Conservation (phyloP, 768 basidiomycete species). For the Coprinellus aureogranulatus region DNA sequence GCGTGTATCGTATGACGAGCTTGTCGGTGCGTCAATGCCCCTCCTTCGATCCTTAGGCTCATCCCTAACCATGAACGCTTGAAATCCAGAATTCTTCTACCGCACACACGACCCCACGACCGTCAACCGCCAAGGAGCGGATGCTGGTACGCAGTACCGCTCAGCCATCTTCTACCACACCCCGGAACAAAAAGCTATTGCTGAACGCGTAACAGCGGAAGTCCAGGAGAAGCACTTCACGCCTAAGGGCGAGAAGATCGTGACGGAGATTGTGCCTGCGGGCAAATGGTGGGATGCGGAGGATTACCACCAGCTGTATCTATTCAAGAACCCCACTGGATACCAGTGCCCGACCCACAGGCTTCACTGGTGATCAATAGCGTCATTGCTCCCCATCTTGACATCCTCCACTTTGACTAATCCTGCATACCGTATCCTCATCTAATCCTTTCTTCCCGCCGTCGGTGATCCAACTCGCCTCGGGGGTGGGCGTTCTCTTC, state of each 20-base stretch:
- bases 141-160: slow-evolving; percentile 74
- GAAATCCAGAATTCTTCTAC: slow-evolving; percentile 86
- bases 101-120: slow-evolving; percentile 93
- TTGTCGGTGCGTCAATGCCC: slow-evolving; percentile 63
- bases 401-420: too few species aligned
- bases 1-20: slow-evolving; percentile 75
- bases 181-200: slow-evolving; percentile 68
- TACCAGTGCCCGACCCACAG: slow-evolving; percentile 91
- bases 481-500: too few species aligned
- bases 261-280: slow-evolving; percentile 69
- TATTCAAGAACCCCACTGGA: slow-evolving; percentile 80
- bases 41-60: neutral
- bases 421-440: too few species aligned
- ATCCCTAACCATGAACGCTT: neutral
- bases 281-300: slow-evolving; percentile 82
- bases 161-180: slow-evolving; percentile 85
- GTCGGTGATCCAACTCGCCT: too few species aligned
- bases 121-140: slow-evolving; percentile 71
- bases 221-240: slow-evolving; percentile 83
- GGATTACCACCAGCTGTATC: slow-evolving; percentile 80
- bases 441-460: too few species aligned
- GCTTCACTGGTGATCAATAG: slow-evolving; percentile 76
- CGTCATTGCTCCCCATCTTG: too few species aligned
- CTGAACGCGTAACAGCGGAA: slow-evolving; percentile 74
- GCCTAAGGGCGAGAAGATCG: slow-evolving; percentile 68